These are phyloP conservation scores for Cerioporus squamosus DNA, from an alignment of 1,284 basidiomycete species.

Conservation along the genomic window DNA sequence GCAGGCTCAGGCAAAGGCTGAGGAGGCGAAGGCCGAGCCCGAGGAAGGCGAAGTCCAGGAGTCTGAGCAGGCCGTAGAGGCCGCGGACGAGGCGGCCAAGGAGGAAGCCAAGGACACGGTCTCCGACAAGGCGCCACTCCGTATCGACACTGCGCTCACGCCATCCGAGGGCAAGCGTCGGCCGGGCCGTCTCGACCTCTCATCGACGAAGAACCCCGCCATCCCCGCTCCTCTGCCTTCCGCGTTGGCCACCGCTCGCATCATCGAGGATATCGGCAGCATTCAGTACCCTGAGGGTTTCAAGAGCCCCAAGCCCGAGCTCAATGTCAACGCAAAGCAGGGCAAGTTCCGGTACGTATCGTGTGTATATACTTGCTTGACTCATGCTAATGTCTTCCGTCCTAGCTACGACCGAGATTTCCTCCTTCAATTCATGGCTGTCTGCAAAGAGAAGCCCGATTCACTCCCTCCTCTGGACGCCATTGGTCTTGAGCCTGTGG, in stretches of 20 bases:
- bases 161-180: slow-evolving; percentile 47
- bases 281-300: slow-evolving; percentile 88
- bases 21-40: slow-evolving; percentile 36
- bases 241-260: slow-evolving; percentile 73
- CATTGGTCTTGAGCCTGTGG: slow-evolving; percentile 86
- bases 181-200: slow-evolving; percentile 79
- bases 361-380: not conserved
- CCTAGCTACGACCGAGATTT: slow-evolving; percentile 95
- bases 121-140: slow-evolving; percentile 51
- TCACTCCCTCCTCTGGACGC: slow-evolving; percentile 88
- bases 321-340: slow-evolving; percentile 83
- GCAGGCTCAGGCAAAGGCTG: slow-evolving; percentile 27
- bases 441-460: slow-evolving; percentile 95
- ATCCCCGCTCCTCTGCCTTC: slow-evolving; percentile 59
- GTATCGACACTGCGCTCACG: slow-evolving; percentile 60
- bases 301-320: slow-evolving; percentile 82
- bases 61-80: slow-evolving; percentile 38
- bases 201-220: slow-evolving; percentile 45
- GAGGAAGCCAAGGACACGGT: slow-evolving; percentile 43
- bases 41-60: slow-evolving; percentile 46
- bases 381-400: not conserved
- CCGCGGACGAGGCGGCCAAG: slow-evolving; percentile 34
- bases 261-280: slow-evolving; percentile 82
- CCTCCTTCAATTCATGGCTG: slow-evolving; percentile 94
- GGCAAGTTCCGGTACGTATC: slow-evolving; percentile 84